These are phyloP conservation scores for Epichloe bromicola DNA, from an alignment of 2,329 filamentous ascomycete genomes.

Conservation along the genomic window DNA sequence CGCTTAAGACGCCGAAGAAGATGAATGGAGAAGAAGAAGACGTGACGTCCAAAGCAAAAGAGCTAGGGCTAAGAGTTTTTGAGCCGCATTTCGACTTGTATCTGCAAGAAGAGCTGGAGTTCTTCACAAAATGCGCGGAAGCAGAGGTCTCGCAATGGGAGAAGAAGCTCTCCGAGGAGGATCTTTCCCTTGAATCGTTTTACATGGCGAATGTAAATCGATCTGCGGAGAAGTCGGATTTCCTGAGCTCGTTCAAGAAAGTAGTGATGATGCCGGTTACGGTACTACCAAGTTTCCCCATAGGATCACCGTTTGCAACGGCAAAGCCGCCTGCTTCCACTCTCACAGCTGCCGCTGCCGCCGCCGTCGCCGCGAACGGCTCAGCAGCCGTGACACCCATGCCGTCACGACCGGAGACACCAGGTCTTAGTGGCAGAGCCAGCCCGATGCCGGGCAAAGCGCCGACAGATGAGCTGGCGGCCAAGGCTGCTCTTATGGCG, in stretches of 20 bases:
- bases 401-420: slow-evolving; percentile 37
- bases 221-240: slow-evolving; percentile 92
- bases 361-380: slow-evolving; percentile 12
- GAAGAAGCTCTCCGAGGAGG: slow-evolving; percentile 79
- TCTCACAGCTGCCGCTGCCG: not conserved
- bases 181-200: slow-evolving; percentile 80
- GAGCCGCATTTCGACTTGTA: slow-evolving; percentile 92
- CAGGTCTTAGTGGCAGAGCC: slow-evolving; percentile 26
- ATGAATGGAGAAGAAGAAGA: slow-evolving; percentile 37
- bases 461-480: slow-evolving; percentile 81
- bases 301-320: slow-evolving; percentile 43
- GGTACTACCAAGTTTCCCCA: slow-evolving; percentile 59
- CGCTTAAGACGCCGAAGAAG: slow-evolving; percentile 50
- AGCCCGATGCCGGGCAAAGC: slow-evolving; percentile 43
- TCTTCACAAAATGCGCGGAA: slow-evolving; percentile 66
- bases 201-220: slow-evolving; percentile 93
- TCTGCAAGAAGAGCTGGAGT: slow-evolving; percentile 78
- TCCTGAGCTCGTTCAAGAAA: slow-evolving; percentile 91
- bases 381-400: slow-evolving; percentile 19
- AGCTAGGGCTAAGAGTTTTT: slow-evolving; percentile 60
- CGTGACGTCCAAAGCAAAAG: slow-evolving; percentile 51
- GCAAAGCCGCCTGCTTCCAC: slow-evolving; percentile 20
- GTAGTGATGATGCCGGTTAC: slow-evolving; percentile 99
- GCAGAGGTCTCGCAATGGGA: slow-evolving; percentile 76
- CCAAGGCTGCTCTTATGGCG: slow-evolving; percentile 96